Evolutionary conservation across 1,284 basidiomycete species (phyloP), one percentile per base, ranked within the genome.

Genomic region (Heterobasidion occidentale): DNA sequence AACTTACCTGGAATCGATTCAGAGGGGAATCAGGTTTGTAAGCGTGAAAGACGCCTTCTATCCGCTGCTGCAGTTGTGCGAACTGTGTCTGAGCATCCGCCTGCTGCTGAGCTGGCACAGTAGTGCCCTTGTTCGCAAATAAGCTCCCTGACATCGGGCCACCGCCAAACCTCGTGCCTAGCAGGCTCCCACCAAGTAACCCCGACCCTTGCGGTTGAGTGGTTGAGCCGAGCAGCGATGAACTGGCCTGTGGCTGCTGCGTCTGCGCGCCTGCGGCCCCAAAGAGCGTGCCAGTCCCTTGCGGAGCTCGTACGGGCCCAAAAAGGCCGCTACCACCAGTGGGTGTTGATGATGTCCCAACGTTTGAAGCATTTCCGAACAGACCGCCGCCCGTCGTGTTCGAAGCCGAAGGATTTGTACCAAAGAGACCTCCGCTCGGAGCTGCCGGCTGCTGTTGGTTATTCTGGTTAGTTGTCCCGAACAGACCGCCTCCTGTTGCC

Each of bases 1-100:
- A 27, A 67, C 80, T 56, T 60, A 91, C 91, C 73, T 93, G 90
- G 72, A 94, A 94, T 33, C 85, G 80, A 69, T 91, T 93, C 35
- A 85, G 77, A 1, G 84, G 79, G 1, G 81, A 86, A 51, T 69
- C 67, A 2, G 88, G 74, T 65, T 88, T 83, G 90, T 91, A 94
- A 17, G 90, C 83, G 36, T 80, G 76, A 12, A 81, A 77, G 52
- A 92, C 80, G 0, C 64, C 73, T 66, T 88, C 83, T 36, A 94
- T 88, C 59, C 80, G 77, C 59, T 84, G 80, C 42, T 76, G 73
- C 44, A 90, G 67, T 47, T 77, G 78, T 11, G 72, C 63, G 62
- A 80, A 84, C 61, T 88, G 87, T 2, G 72, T 72, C 59, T 85
- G 81, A 0, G 83, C 76, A 66, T 88, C 86, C 17, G 72, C 69